Base-by-base conservation (phyloP, 176 grass and related monocot genomes). In the Hsuehochloa calcarea region DNA sequence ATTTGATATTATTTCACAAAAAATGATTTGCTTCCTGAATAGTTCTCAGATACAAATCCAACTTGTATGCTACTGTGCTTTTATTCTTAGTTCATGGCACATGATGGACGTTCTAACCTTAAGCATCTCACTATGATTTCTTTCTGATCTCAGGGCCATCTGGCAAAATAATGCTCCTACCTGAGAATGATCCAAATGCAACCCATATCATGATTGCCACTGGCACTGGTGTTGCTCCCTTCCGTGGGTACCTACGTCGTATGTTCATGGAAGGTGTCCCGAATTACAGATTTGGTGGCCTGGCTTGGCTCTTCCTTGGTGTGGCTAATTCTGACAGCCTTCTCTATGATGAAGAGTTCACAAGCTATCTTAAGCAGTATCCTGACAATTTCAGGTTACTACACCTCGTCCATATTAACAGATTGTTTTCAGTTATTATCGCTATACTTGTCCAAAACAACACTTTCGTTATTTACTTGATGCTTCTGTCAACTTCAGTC, bases 181-280 rank as follows among this genome's bases (percentile, higher is more conserved):
- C 96, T 71, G 91, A 99, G 87, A 90, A 88, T 51, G 75, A 99
- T 75, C 96, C 90, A 63, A 99, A 89, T 67, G 88, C 91, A 65
- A 99, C 91, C 79, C 93, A 99, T 78, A 96, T 99, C 73, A 99
- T 99, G 93, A 99, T 99, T 54, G 93, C 93, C 43, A 95, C 96
- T 39, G 96, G 96, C 54, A 99, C 96, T 1, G 96, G 93, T 73
- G 86, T 99, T 80, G 96, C 93, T 77, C 96, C 96, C 4, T 99
- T 68, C 88, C 93, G 93, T 78, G 96, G 86, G 39, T 99, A 99
- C 78, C 86, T 99, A n/a, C 89, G 91, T 15, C 91, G 96, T 44
- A 89, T 99, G 86, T 99, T 96, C 93, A 99, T 96, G 96, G 96
- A 99, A 88, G 89, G 85, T 86, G 86, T 99, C 46, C 90, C 90